Evolutionary conservation across 768 basidiomycete genomes (phyloP), one percentile per base, ranked within the genome.

Genomic region (Fibroporia radiculosa): DNA sequence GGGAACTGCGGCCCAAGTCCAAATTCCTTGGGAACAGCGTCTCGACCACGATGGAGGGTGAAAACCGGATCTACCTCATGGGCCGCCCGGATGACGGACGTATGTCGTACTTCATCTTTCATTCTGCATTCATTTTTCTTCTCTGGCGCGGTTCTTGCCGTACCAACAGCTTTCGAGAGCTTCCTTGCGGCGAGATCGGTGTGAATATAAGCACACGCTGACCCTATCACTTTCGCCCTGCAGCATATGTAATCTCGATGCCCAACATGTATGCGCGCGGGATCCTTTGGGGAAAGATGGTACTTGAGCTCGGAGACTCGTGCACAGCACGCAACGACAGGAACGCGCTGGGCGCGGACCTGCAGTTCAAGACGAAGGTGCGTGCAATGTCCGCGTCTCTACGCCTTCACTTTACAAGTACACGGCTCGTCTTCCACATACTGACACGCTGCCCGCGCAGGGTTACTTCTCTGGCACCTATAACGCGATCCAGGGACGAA

Each of bases 341-440:
- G 56, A 78, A 79, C 34, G 80, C 79, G 16, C 62, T 89, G 50
- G 66, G 62, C 36, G 88, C 86, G 49, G 92, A 95, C 59, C 67
- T 98, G 27, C 92, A 97, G 54, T 99, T 98, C 73, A 98, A 97
- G 74, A 93, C 93, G 31, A 98, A 96, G n/a, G n/a, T n/a, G n/a
- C n/a, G n/a, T n/a, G n/a, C n/a, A n/a, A n/a, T 79, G 91, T 87
- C 40, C 39, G 68, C 53, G 5, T 7, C 24, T 22, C 22, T 3
- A 6, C 23, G 13, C n/a, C 18, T 28, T 38, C 27, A 27, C 40
- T 25, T 6, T 32, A n/a, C 26, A 48, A n/a, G 10, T n/a, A 31
- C 10, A 10, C 10, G 29, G 29, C 11, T 11, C 36, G 10, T 38
- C 12, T 12, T 38, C 20, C 19, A 38, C 19, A 20, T n/a, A n/a